Base-by-base conservation (phyloP, 2,329 filamentous ascomycete genomes). In the Malbranchea zuffiana region DNA sequence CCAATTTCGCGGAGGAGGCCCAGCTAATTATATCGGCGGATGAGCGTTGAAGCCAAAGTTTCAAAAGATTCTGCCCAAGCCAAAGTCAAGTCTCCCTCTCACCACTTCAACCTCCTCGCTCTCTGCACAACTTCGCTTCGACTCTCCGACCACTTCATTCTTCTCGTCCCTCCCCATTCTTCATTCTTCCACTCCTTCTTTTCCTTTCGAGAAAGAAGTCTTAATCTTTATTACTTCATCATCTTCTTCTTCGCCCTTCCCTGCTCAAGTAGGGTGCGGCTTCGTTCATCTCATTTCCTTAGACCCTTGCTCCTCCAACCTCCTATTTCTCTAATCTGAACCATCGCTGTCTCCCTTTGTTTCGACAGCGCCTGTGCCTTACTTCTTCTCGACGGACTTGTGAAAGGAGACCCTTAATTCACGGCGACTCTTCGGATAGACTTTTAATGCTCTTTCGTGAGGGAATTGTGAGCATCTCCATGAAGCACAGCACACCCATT, bases 231-330 rank as follows among this genome's bases (percentile, higher is more conserved):
- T 35, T 42, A 46, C 37, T 47, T 47, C 42, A 39, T 49, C 47
- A 44, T 51, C 45, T 52, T 49, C 47, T 50, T 50, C 43, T 45
- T 49, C 42, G 43, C 44, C 41, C 46, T 45, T 44, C 37, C 44
- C 45, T 51, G 18, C 19, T 20, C 28, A 21, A 6, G n/a, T n/a
- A n/a, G 19, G 5, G 15, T 23, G 13, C 18, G 5, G 18, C 27
- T 33, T 28, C 28, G 27, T 36, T 25, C 27, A 21, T 32, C 36
- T 33, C 21, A 27, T 23, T 34, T 25, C 25, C 18, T 3, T 21
- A 24, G 8, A n/a, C 19, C 16, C 23, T 12, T 28, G 19, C 12
- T n/a, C 20, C 41, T 27, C 40, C 47, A 12, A 11, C 23, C 19
- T 8, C 37, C 10, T 17, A 36, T 33, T 44, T 45, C 20, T 7